Evolutionary conservation across 345 rosid genomes (phyloP).

Genomic region (Rhizophora apiculata): DNA sequence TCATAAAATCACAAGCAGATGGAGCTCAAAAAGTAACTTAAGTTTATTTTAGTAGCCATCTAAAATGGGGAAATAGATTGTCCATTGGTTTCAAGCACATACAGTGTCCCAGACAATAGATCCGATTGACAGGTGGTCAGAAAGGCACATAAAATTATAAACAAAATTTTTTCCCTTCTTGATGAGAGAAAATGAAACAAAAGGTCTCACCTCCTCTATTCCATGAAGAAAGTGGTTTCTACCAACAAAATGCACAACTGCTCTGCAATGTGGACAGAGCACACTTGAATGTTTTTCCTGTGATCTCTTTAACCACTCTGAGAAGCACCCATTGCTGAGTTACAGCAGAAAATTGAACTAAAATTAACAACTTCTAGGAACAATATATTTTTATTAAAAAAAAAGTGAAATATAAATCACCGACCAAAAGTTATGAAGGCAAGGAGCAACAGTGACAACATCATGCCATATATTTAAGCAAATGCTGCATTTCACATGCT

Average conservation of each 20-base stretch:
- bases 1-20: background rate
- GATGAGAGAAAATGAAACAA: background rate
- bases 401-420: constrained; percentile 15
- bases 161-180: too few relatives aligned
- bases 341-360: constrained; percentile 24
- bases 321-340: constrained; percentile 91
- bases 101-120: background rate
- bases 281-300: constrained; percentile 59
- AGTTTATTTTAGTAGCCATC: background rate
- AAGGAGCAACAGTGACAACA: constrained; percentile 88
- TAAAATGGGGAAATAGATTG: background rate
- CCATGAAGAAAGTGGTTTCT: constrained; percentile 74
- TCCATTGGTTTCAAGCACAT: background rate
- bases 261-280: constrained; percentile 92
- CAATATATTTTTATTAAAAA: background rate
- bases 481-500: constrained; percentile 84
- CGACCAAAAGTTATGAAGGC: constrained; percentile 94
- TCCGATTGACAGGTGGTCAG: background rate
- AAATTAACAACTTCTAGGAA: constrained; percentile 13
- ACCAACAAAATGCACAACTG: constrained; percentile 73
- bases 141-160: too few relatives aligned
- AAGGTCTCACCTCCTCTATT: constrained; percentile 64
- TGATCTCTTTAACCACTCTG: constrained; percentile 88
- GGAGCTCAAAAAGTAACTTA: background rate
- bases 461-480: constrained; percentile 94